Conservation (phyloP, 306 rosid genomes). For the Astragalus membranaceus region DNA sequence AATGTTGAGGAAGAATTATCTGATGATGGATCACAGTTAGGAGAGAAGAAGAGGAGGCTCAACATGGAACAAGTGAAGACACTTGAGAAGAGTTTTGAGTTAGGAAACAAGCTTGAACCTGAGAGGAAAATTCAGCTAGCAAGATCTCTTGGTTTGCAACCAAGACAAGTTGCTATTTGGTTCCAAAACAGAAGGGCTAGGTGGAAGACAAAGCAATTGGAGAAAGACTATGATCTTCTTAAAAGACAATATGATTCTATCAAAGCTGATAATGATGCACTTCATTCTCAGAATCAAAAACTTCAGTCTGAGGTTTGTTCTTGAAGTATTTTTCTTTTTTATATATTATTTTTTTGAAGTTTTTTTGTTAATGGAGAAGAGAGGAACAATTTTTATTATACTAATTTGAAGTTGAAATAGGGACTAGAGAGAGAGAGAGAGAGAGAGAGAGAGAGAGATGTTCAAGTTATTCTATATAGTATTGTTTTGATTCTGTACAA, state of each 20-base stretch:
- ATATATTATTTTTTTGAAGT: too few relatives aligned
- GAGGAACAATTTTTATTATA: not conserved
- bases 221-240: slow-evolving; percentile 81
- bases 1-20: slow-evolving; percentile 80
- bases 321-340: too few relatives aligned
- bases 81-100: slow-evolving; percentile 91
- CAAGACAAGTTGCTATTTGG: slow-evolving; percentile 92
- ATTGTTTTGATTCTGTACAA: slow-evolving; percentile 17
- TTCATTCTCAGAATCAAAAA: slow-evolving; percentile 71
- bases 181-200: slow-evolving; percentile 93
- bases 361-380: too few relatives aligned
- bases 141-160: slow-evolving; percentile 81
- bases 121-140: slow-evolving; percentile 96
- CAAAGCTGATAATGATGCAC: slow-evolving; percentile 71
- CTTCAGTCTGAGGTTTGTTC: slow-evolving; percentile 74
- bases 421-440: not conserved
- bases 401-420: not conserved
- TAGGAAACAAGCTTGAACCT: slow-evolving; percentile 92
- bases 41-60: slow-evolving; percentile 92
- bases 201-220: slow-evolving; percentile 94
- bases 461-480: not conserved
- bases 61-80: slow-evolving; percentile 92
- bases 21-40: slow-evolving; percentile 83
- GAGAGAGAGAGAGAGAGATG: not conserved
- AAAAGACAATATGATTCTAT: slow-evolving; percentile 68